These are phyloP conservation scores for Colletotrichum karsti DNA, from an alignment of 2,329 filamentous ascomycete genomes.

Conservation along the genomic window DNA sequence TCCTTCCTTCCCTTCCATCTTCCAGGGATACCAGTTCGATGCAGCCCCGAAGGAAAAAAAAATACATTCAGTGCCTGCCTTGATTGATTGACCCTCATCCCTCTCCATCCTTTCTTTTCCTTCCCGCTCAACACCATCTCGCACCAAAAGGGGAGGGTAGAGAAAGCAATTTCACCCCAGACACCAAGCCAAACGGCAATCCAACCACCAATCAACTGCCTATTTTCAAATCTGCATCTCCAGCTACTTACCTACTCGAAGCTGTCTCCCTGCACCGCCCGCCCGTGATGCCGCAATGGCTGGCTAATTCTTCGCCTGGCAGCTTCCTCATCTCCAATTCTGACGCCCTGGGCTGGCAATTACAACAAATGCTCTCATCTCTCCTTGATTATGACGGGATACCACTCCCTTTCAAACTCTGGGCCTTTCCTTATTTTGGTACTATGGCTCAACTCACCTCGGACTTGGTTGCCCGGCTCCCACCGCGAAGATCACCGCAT, in stretches of 20 bases:
- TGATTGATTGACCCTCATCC: no score
- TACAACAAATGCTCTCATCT: background rate
- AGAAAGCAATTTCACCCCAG: background rate
- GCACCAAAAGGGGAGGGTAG: background rate
- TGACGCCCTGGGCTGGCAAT: background rate
- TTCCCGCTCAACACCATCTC: background rate
- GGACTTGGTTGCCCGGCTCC: background rate
- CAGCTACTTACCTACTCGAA: background rate
- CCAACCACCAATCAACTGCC: background rate
- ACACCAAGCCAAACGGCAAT: background rate
- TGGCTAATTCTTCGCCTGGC: background rate
- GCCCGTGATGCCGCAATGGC: background rate
- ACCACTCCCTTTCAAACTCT: background rate
- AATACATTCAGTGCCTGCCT: no score
- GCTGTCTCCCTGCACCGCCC: background rate
- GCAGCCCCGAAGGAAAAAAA: background rate
- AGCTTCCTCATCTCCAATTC: conserved; percentile 4
- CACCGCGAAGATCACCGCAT: background rate
- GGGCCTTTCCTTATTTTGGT: background rate
- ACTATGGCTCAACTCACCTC: background rate
- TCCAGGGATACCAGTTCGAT: no score
- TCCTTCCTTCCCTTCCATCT: no score
- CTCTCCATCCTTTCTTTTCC: conserved; percentile 4
- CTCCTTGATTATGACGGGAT: background rate
- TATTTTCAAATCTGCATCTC: background rate